Percentiles rank a stretch among this genome's conserved stretches.
Evolutionary conservation across 2,329 filamentous ascomycete genomes (phyloP).

Genomic region (Aspergillus persii): DNA sequence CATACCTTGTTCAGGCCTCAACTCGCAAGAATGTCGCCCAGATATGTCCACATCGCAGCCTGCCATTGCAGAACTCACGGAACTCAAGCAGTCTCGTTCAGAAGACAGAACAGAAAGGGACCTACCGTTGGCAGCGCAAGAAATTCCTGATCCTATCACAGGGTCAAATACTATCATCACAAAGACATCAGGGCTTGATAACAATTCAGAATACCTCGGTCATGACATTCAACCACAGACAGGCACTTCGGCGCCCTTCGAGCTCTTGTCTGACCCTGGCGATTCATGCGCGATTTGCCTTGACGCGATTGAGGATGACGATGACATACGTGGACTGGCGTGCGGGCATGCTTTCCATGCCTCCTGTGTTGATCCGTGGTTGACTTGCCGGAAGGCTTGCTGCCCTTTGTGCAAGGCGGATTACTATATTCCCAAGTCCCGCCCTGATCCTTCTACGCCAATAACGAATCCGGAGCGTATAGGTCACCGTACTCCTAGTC

Average conservation of each 20-base stretch:
- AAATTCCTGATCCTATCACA: neutral
- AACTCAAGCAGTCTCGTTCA: neutral
- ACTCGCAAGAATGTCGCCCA: conserved; percentile 23
- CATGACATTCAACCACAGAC: conserved; percentile 77
- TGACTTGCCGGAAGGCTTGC: conserved; percentile 89
- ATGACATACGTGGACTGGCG: conserved; percentile 88
- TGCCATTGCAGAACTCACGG: neutral
- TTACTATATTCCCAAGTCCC: conserved; percentile 92
- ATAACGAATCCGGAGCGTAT: conserved; percentile 29
- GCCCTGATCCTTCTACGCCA: conserved; percentile 53
- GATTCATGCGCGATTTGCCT: conserved; percentile 97
- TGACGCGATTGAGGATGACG: conserved; percentile 88
- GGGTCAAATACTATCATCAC: conserved; percentile 1
- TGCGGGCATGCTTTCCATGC: conserved; percentile 99
- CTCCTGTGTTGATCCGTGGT: conserved; percentile 91
- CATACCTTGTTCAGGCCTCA: conserved; percentile 17
- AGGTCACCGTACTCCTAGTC: conserved; percentile 27
- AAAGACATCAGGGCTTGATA: conserved; percentile 32
- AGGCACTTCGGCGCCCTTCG: conserved; percentile 74
- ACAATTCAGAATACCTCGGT: conserved; percentile 64
- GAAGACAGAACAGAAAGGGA: neutral
- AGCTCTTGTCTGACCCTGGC: conserved; percentile 76
- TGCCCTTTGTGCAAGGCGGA: conserved; percentile 98
- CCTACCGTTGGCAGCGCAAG: neutral
- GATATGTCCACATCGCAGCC: conserved; percentile 8